Evolutionary conservation across 1,139 yeast species (phyloP).

Genomic region (Eremothecium coryli): DNA sequence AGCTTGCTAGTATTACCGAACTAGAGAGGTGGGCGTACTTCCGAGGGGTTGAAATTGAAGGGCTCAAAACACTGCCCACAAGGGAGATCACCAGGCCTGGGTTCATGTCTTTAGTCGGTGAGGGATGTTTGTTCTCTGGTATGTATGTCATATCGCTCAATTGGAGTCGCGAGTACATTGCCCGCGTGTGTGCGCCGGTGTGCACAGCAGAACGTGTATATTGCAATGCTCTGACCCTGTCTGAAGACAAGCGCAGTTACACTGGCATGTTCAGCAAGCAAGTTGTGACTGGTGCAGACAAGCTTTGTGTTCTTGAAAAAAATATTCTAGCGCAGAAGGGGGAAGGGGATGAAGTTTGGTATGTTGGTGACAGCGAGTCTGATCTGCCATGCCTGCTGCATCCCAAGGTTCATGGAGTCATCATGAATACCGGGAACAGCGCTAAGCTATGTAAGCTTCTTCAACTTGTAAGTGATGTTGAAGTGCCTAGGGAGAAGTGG

Average conservation of each 20-base stretch:
- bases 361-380: slow-evolving; percentile 30
- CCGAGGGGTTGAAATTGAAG: slow-evolving; percentile 13
- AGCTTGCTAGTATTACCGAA: slow-evolving; percentile 21
- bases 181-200: slow-evolving; percentile 10
- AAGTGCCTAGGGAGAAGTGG: neutral
- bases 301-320: slow-evolving; percentile 11
- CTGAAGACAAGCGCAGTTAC: slow-evolving; percentile 9
- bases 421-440: slow-evolving; percentile 9
- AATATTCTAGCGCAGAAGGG: neutral
- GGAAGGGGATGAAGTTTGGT: slow-evolving; percentile 16
- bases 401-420: slow-evolving; percentile 23
- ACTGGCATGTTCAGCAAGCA: slow-evolving; percentile 23
- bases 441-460: neutral
- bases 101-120: neutral
- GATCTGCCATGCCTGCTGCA: slow-evolving; percentile 25
- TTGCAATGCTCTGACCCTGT: slow-evolving; percentile 21
- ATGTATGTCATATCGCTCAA: slow-evolving; percentile 25
- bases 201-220: slow-evolving; percentile 9
- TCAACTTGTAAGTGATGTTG: neutral
- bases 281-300: slow-evolving; percentile 26
- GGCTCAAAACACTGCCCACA: slow-evolving; percentile 13
- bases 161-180: slow-evolving; percentile 28
- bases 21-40: slow-evolving; percentile 17
- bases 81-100: slow-evolving; percentile 8
- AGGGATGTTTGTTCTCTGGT: slow-evolving; percentile 5